phyloP scores from a whole-genome alignment of 257 asterid species.

The Nicotiana knightiana region DNA sequence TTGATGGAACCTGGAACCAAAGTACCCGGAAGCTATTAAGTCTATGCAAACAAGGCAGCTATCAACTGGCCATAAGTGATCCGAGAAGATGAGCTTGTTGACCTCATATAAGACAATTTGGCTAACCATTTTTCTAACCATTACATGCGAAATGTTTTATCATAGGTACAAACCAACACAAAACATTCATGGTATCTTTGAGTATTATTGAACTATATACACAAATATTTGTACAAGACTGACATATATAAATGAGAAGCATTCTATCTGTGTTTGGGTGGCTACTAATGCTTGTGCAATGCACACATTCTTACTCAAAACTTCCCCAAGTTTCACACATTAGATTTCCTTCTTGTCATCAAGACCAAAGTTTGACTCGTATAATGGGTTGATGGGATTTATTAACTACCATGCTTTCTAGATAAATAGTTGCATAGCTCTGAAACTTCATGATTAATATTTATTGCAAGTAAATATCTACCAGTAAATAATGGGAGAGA shows the following conservation, averaged over 20 bases:
- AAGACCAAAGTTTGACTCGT: neutral
- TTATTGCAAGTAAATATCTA: neutral
- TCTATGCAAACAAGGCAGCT: neutral
- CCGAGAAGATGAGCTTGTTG: neutral
- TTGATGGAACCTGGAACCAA: constrained; percentile 66
- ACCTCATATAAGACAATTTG: neutral
- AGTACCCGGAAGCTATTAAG: neutral
- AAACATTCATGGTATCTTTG: neutral
- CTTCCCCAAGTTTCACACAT: neutral
- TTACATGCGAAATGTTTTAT: neutral
- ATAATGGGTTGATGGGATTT: neutral
- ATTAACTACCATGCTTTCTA: neutral
- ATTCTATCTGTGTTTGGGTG: neutral
- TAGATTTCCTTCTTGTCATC: neutral
- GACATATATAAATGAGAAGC: neutral
- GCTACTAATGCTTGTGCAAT: neutral
- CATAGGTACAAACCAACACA: neutral
- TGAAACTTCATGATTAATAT: neutral
- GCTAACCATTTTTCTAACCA: neutral
- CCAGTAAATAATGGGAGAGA: neutral
- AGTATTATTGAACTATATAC: neutral
- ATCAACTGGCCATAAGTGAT: neutral
- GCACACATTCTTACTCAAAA: neutral
- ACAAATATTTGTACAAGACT: neutral
- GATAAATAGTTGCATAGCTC: neutral